A percentile compares a stretch with the other conserved stretches of the same genome.
These are phyloP conservation scores for Cladosporium sp. DNA, from an alignment of 2,329 filamentous ascomycete genomes.

Conservation along the genomic window DNA sequence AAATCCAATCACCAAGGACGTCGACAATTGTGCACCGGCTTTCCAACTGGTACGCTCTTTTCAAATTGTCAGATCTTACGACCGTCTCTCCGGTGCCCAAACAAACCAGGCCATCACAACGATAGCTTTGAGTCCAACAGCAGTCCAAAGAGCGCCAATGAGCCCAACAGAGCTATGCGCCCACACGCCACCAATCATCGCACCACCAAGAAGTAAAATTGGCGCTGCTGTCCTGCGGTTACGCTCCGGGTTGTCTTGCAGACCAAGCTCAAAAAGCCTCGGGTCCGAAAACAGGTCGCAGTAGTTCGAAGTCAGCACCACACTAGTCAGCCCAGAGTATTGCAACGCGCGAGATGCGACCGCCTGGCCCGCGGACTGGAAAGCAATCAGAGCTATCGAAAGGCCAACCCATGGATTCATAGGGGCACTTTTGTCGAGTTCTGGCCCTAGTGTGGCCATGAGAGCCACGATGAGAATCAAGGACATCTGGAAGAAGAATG, in stretches of 20 bases:
- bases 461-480: conserved; percentile 39
- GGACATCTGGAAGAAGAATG: conserved; percentile 38
- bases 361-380: conserved; percentile 75
- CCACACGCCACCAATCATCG: conserved; percentile 52
- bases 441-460: conserved; percentile 39
- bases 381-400: conserved; percentile 66
- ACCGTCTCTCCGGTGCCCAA: conserved; percentile 35
- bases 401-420: conserved; percentile 48
- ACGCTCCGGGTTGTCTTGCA: conserved; percentile 47
- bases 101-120: conserved; percentile 39
- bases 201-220: conserved; percentile 50
- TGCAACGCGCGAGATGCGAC: conserved; percentile 68
- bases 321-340: conserved; percentile 68
- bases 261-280: conserved; percentile 40
- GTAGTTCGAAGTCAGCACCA: conserved; percentile 77
- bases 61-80: too few relatives aligned
- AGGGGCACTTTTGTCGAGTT: conserved; percentile 16
- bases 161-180: conserved; percentile 51
- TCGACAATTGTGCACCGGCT: too few relatives aligned
- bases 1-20: too few relatives aligned
- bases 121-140: conserved; percentile 36
- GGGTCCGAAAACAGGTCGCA: conserved; percentile 72
- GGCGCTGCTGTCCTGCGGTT: conserved; percentile 51
- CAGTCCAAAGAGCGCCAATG: conserved; percentile 48
- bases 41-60: too few relatives aligned